Conservation (phyloP, 371 early-diverging fungal genomes). For the Synchytrium microbalum region DNA sequence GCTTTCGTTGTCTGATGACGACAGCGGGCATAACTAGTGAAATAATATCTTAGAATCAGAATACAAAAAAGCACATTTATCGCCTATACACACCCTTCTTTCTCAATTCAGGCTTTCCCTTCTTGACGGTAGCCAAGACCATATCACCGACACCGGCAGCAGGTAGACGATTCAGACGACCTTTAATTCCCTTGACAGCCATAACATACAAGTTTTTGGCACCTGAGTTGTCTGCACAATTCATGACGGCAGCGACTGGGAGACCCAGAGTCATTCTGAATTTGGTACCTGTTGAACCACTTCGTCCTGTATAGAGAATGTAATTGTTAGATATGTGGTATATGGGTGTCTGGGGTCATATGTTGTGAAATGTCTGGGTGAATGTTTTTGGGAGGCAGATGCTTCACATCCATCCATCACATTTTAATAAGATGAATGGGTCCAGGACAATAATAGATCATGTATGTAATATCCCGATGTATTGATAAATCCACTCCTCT, state of each 20-base stretch:
- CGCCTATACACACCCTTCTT: constrained; percentile 81
- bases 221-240: constrained; percentile 99
- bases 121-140: constrained; percentile 99
- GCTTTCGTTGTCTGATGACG: constrained; percentile 99
- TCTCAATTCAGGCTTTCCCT: constrained; percentile 99
- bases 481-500: no score
- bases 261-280: constrained; percentile 99
- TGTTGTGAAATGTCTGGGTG: not conserved
- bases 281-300: constrained; percentile 72
- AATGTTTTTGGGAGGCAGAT: not conserved
- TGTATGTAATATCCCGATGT: no score
- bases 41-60: constrained; percentile 8
- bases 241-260: constrained; percentile 99
- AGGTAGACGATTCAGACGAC: constrained; percentile 97
- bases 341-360: not conserved
- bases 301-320: not conserved
- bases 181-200: constrained; percentile 95
- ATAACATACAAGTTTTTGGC: constrained; percentile 99
- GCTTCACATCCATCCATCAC: not conserved
- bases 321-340: not conserved
- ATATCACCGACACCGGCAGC: constrained; percentile 99
- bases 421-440: not conserved
- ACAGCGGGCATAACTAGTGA: constrained; percentile 93
- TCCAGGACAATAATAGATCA: no score
- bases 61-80: not conserved